Base-by-base conservation (phyloP, 257 asterid genomes). In the Solanum acaule region DNA sequence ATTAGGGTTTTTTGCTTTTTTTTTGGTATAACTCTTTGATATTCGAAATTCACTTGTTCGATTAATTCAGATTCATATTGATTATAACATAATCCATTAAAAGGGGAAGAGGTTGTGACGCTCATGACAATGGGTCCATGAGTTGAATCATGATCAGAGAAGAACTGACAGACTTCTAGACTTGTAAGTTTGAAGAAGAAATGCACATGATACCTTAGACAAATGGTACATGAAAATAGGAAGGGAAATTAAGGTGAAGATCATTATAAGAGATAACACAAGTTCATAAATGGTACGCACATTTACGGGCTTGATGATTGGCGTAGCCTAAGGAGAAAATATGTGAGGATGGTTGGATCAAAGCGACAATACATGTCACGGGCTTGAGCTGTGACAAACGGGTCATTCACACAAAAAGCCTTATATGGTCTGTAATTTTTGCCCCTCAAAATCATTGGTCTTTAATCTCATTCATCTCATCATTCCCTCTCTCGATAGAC, bases 261-360 rank as follows among this genome's bases (percentile, higher is more conserved):
- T 18, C 15, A 0, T 20, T 10, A 34, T 2, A 73, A 72, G 14
- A 0, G 0, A 72, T 0, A 18, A 16, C 2, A 72, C 14, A 72
- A 71, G 14, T 8, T 71, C 42, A 33, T 20, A 56, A 52, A 18
- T 18, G n/a, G 63, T 52, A 52, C n/a, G 5, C 12, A 6, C 1
- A 15, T 13, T 68, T 71, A 31, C 2, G 6, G n/a, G n/a, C n/a
- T 71, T 23, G 12, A 70, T 70, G 0, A 29, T 6, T 14, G 14
- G 10, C 11, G 3, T 70, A 70, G 18, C 33, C 8, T 70, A 31
- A 71, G 11, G 42, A 16, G 10, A 18, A 71, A 71, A 71, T 71
- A 1, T 16, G n/a, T 16, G 42, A 8, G 42, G 10, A 18, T 56
- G 0, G 10, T 56, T 56, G 65, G 65, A 52, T 56, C 65, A 0